phyloP scores from a whole-genome alignment of 1,284 basidiomycete species.

The Sphaerobolus stellatus region DNA sequence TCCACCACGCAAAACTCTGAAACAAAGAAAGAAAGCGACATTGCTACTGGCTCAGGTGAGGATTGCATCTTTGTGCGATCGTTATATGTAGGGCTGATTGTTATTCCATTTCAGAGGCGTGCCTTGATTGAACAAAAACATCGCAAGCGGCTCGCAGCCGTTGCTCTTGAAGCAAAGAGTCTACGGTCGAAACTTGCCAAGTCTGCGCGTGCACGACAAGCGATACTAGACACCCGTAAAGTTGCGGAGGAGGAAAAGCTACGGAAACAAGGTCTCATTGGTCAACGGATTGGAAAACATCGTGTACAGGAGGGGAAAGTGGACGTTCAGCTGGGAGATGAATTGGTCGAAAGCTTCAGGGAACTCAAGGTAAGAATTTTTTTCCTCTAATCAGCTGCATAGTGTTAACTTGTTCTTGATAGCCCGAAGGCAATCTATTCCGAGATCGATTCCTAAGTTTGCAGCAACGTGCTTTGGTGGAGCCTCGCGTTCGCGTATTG shows the following conservation, averaged over 20 bases:
- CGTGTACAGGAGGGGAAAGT: conserved; percentile 68
- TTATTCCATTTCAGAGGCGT: conserved; percentile 52
- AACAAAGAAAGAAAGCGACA: conserved; percentile 64
- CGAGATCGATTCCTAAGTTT: conserved; percentile 83
- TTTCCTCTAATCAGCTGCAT: background rate
- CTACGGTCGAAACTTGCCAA: conserved; percentile 48
- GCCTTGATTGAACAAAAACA: conserved; percentile 53
- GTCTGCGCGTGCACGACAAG: conserved; percentile 42
- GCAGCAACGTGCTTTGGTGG: conserved; percentile 76
- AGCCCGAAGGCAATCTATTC: conserved; percentile 95
- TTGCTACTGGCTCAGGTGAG: conserved; percentile 61
- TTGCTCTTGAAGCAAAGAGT: conserved; percentile 53
- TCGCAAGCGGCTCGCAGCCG: conserved; percentile 57
- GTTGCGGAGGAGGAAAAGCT: conserved; percentile 43
- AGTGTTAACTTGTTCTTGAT: conserved; percentile 5
- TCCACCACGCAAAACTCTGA: conserved; percentile 70
- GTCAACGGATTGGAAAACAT: conserved; percentile 74
- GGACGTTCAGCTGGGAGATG: conserved; percentile 90
- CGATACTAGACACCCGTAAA: conserved; percentile 43
- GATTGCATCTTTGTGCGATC: conserved; percentile 5
- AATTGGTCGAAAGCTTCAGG: conserved; percentile 84
- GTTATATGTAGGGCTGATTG: background rate
- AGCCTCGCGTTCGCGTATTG: conserved; percentile 73
- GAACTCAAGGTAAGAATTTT: conserved; percentile 68
- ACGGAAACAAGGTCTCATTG: conserved; percentile 56